These are phyloP conservation scores for Globisporangium sylvaticum DNA, from an alignment of 352 stramenopile genomes.

Conservation along the genomic window DNA sequence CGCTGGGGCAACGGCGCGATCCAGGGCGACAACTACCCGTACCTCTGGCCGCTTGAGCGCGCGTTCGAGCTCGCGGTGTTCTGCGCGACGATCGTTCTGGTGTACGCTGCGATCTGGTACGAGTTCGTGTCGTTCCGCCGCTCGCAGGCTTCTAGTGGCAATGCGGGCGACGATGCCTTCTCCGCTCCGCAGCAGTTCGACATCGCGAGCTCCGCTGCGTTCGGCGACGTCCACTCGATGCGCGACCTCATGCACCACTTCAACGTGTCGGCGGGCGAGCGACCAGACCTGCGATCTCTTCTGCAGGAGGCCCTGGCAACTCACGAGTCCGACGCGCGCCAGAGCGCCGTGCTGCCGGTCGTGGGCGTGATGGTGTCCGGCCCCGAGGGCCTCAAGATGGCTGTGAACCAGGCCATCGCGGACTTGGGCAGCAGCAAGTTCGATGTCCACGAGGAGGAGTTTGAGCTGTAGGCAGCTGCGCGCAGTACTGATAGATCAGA, in stretches of 20 bases:
- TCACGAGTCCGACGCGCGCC: conserved; percentile 19
- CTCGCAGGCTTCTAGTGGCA: conserved; percentile 6
- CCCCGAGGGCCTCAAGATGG: conserved; percentile 31
- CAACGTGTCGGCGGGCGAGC: conserved; percentile 28
- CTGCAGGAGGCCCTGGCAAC: conserved; percentile 23
- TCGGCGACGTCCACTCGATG: conserved; percentile 34
- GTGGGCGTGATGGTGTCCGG: conserved; percentile 41
- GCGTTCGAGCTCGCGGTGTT: conserved; percentile 46
- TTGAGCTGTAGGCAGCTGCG: conserved; percentile 29
- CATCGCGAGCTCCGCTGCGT: conserved; percentile 16
- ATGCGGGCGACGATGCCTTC: conserved; percentile 9
- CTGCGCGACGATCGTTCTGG: conserved; percentile 36
- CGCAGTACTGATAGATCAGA: background rate
- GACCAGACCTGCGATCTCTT: conserved; percentile 29
- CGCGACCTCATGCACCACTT: conserved; percentile 35
- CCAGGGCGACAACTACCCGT: conserved; percentile 38
- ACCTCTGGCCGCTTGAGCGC: conserved; percentile 53
- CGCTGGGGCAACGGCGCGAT: conserved; percentile 50
- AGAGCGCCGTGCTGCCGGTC: conserved; percentile 13
- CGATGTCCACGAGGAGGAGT: conserved; percentile 53
- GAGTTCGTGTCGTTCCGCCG: conserved; percentile 28
- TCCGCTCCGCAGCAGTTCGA: background rate
- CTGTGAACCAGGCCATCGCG: conserved; percentile 31
- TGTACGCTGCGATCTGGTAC: conserved; percentile 50
- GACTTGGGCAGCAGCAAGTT: conserved; percentile 33